These are phyloP conservation scores for Kernera saxatilis DNA, from an alignment of 345 rosid species.

Conservation along the genomic window DNA sequence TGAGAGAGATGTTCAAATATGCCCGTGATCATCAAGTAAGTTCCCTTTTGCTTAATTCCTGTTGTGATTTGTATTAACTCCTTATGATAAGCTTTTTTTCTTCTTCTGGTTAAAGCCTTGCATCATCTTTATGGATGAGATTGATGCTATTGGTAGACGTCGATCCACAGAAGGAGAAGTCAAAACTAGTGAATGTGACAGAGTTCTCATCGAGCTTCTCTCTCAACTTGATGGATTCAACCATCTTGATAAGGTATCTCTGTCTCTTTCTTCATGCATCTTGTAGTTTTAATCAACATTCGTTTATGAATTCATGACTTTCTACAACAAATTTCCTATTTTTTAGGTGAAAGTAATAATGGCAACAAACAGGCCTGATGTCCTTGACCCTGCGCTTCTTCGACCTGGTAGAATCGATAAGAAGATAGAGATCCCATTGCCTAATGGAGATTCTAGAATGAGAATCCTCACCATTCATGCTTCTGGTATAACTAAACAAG, in stretches of 20 bases:
- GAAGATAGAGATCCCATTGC: conserved; percentile 86
- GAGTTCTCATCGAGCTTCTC: conserved; percentile 78
- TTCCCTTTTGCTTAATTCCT: background rate
- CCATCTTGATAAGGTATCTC: conserved; percentile 63
- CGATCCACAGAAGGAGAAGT: conserved; percentile 66
- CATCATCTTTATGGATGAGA: conserved; percentile 95
- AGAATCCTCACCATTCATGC: conserved; percentile 84
- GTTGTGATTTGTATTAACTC: background rate
- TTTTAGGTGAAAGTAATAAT: conserved; percentile 79
- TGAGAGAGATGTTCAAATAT: conserved; percentile 83
- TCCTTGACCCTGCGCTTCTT: conserved; percentile 82
- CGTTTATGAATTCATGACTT: background rate
- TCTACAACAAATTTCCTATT: background rate
- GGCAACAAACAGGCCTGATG: conserved; percentile 93
- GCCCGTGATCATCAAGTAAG: conserved; percentile 96
- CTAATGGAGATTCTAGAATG: conserved; percentile 77
- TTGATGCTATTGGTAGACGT: conserved; percentile 89
- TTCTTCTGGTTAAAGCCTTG: conserved; percentile 53
- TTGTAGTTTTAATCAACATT: background rate
- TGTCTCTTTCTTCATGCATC: conserved; percentile 1
- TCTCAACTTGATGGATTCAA: conserved; percentile 91
- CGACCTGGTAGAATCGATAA: conserved; percentile 85
- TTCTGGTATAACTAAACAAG: conserved; percentile 73
- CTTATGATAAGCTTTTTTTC: background rate
- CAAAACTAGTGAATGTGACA: conserved; percentile 62